These are phyloP conservation scores for Austroboletus olivaceoglutinosus DNA, from an alignment of 1,284 basidiomycete species.

Conservation along the genomic window DNA sequence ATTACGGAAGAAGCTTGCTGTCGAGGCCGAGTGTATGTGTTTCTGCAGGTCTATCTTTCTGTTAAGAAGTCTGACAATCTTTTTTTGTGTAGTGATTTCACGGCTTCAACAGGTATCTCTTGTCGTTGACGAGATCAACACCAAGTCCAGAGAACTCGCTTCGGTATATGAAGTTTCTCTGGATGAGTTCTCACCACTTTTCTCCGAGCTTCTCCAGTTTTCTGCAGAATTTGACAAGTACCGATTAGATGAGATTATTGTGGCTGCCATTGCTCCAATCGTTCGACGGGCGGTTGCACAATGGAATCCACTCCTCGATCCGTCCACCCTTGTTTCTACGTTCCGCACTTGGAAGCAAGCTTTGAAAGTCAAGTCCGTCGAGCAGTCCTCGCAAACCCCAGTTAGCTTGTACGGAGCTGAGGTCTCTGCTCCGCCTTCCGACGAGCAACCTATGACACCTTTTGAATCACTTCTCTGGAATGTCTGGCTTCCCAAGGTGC, in stretches of 20 bases:
- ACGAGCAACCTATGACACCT: constrained; percentile 82
- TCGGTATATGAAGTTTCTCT: constrained; percentile 67
- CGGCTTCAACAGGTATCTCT: constrained; percentile 75
- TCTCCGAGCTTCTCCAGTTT: constrained; percentile 74
- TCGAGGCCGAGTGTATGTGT: constrained; percentile 71
- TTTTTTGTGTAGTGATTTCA: constrained; percentile 57
- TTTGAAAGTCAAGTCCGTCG: constrained; percentile 53
- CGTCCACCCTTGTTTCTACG: constrained; percentile 56
- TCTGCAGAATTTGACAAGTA: constrained; percentile 78
- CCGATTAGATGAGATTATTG: constrained; percentile 85
- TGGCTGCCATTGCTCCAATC: constrained; percentile 83
- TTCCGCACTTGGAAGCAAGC: constrained; percentile 71
- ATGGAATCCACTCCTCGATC: constrained; percentile 76
- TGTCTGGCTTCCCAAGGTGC: constrained; percentile 91
- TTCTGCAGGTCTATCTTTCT: background rate
- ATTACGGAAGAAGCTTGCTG: constrained; percentile 63
- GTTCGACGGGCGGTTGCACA: constrained; percentile 64
- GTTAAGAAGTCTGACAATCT: constrained; percentile 14
- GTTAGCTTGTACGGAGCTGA: constrained; percentile 58
- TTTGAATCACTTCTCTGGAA: constrained; percentile 95
- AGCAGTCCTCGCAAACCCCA: constrained; percentile 43
- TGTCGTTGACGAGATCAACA: constrained; percentile 66
- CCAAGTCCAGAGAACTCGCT: constrained; percentile 60
- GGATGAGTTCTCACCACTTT: constrained; percentile 65
- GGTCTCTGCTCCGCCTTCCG: constrained; percentile 28